phyloP scores from a whole-genome alignment of 1,139 yeast species.

The Spathaspora sp. region DNA sequence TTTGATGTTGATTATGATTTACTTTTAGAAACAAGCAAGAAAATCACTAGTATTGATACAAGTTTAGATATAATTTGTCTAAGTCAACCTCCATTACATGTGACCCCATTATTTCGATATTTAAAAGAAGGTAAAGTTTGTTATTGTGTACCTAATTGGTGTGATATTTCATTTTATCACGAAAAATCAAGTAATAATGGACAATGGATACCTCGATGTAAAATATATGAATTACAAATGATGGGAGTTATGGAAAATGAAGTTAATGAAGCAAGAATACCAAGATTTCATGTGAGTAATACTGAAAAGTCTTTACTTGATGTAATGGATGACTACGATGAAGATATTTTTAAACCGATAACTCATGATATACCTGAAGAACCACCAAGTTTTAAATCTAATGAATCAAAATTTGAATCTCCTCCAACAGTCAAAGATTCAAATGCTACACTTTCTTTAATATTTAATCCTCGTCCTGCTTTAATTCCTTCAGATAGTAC shows the following conservation, averaged over 20 bases:
- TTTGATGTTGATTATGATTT: conserved; percentile 88
- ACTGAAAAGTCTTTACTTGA: conserved; percentile 36
- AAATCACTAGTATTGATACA: conserved; percentile 73
- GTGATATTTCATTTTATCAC: conserved; percentile 87
- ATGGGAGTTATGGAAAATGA: conserved; percentile 97
- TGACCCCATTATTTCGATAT: conserved; percentile 84
- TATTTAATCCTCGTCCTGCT: conserved; percentile 20
- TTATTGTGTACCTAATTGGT: conserved; percentile 91
- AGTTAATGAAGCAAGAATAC: conserved; percentile 61
- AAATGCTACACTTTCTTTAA: conserved; percentile 27
- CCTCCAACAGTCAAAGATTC: conserved; percentile 16
- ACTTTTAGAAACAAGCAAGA: conserved; percentile 70
- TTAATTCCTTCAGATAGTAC: conserved; percentile 22
- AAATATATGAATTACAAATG: conserved; percentile 94
- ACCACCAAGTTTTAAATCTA: conserved; percentile 33
- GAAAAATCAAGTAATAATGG: conserved; percentile 44
- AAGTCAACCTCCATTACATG: conserved; percentile 88
- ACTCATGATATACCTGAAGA: conserved; percentile 10
- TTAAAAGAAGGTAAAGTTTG: conserved; percentile 50
- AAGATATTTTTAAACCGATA: conserved; percentile 43
- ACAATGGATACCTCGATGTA: conserved; percentile 91
- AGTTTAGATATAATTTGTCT: conserved; percentile 88
- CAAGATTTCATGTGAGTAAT: conserved; percentile 40
- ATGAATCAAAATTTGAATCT: conserved; percentile 35
- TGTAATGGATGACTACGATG: conserved; percentile 65